phyloP scores from a whole-genome alignment of 805 yeast genomes.

The Diddensiella transvaalensis region DNA sequence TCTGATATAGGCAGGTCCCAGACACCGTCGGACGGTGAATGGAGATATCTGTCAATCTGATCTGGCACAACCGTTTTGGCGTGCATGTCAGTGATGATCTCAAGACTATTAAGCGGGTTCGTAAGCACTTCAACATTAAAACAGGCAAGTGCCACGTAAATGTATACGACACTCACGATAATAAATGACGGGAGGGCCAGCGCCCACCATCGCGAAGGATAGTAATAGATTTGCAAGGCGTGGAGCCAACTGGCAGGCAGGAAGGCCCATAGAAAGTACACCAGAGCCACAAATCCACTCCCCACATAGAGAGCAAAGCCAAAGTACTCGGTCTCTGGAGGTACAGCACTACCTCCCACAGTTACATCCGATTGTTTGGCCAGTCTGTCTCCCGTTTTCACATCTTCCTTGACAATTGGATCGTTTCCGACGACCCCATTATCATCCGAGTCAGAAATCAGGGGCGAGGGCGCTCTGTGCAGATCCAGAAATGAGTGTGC shows the following conservation, averaged over 20 bases:
- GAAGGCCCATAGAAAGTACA: conserved; percentile 72
- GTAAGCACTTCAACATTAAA: conserved; percentile 79
- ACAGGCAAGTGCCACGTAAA: conserved; percentile 63
- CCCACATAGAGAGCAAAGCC: conserved; percentile 83
- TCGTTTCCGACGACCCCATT: neutral
- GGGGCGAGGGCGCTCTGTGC: neutral
- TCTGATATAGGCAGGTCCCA: conserved; percentile 70
- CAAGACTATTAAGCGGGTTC: conserved; percentile 50
- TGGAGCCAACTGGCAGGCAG: conserved; percentile 59
- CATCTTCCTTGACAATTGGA: conserved; percentile 4
- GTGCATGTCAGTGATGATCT: conserved; percentile 68
- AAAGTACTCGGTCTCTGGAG: conserved; percentile 62
- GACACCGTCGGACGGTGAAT: conserved; percentile 72
- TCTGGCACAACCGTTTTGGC: conserved; percentile 40
- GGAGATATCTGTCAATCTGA: conserved; percentile 40
- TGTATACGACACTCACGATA: conserved; percentile 66
- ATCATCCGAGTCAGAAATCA: conserved; percentile 1
- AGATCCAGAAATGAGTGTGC: neutral
- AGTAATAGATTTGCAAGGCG: conserved; percentile 56
- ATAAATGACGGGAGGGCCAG: conserved; percentile 69
- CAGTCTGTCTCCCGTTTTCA: conserved; percentile 26
- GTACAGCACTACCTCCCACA: conserved; percentile 37
- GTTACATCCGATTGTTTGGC: conserved; percentile 37
- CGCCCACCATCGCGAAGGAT: conserved; percentile 93
- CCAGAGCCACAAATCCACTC: conserved; percentile 49